Evolutionary conservation across 345 rosid genomes (phyloP).

Genomic region (Gossypium australe): DNA sequence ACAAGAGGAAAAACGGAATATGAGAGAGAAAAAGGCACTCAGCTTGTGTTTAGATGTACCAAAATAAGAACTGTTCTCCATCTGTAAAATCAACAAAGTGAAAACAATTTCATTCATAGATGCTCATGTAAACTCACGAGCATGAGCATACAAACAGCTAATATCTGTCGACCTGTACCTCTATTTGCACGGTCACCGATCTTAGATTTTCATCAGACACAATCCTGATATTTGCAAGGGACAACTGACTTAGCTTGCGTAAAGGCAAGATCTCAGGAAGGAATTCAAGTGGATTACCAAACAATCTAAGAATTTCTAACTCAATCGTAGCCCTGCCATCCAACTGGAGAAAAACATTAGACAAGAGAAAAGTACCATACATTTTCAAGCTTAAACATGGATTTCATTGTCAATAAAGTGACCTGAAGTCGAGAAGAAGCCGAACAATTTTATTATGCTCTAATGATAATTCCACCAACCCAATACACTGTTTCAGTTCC

Average conservation of each 20-base stretch:
- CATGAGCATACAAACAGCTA: constrained; percentile 9
- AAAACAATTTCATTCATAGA: not conserved
- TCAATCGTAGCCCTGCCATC: constrained; percentile 84
- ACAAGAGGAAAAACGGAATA: constrained; percentile 95
- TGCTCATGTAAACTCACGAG: constrained; percentile 10
- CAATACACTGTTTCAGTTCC: constrained; percentile 80
- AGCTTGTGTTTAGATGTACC: constrained; percentile 69
- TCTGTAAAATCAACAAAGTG: constrained; percentile 41
- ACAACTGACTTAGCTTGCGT: constrained; percentile 80
- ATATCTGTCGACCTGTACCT: constrained; percentile 40
- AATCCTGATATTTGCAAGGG: constrained; percentile 87
- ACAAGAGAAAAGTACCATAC: constrained; percentile 15
- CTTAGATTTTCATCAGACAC: constrained; percentile 85
- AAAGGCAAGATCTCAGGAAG: constrained; percentile 95
- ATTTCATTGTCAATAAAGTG: constrained; percentile 23
- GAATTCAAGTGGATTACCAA: constrained; percentile 95
- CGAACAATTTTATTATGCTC: constrained; percentile 93
- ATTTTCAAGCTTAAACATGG: constrained; percentile 15
- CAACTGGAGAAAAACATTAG: constrained; percentile 39
- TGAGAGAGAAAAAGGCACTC: constrained; percentile 90
- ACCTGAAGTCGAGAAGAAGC: constrained; percentile 99
- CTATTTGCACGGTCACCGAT: constrained; percentile 83
- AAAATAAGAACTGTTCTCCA: constrained; percentile 89
- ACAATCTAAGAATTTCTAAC: constrained; percentile 72
- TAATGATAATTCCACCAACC: constrained; percentile 77